A percentile compares a stretch with the other conserved stretches of the same genome.
Conservation (phyloP, 2,329 filamentous ascomycete species). For the Penicillium concentricum region DNA sequence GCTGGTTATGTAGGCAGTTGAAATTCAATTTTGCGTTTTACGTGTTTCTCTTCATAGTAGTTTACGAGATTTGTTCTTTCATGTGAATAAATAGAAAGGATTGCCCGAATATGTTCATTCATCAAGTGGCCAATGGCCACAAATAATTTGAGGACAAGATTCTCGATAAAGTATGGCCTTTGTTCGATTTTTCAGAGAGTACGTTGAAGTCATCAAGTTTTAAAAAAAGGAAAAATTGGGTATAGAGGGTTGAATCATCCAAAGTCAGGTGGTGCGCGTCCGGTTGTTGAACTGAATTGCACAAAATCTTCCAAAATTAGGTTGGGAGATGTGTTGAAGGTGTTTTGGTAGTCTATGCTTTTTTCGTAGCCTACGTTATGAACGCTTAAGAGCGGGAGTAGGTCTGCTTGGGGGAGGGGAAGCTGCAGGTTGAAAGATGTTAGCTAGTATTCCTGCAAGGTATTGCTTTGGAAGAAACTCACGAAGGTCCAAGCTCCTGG, state of each 20-base stretch:
- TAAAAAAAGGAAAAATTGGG: conserved; percentile 28
- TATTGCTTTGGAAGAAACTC: conserved; percentile 48
- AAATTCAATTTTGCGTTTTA: conserved; percentile 9
- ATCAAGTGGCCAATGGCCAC: conserved; percentile 2
- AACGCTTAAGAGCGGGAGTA: conserved; percentile 51
- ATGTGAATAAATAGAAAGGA: background rate
- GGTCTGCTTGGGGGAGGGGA: conserved; percentile 77
- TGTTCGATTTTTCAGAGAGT: conserved; percentile 15
- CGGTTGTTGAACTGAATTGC: conserved; percentile 14
- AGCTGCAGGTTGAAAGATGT: conserved; percentile 51
- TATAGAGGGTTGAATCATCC: conserved; percentile 47
- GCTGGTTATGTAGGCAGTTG: background rate
- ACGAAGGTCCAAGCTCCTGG: conserved; percentile 93
- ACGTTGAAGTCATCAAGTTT: conserved; percentile 31
- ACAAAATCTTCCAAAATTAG: conserved; percentile 14
- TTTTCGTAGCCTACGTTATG: conserved; percentile 6
- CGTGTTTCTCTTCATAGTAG: conserved; percentile 14
- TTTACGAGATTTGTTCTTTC: background rate
- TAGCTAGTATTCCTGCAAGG: conserved; percentile 6
- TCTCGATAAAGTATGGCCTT: background rate
- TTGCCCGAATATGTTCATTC: conserved; percentile 17
- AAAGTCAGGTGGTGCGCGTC: conserved; percentile 21
- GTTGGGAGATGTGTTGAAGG: conserved; percentile 25
- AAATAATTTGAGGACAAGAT: conserved; percentile 3
- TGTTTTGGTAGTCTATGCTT: conserved; percentile 20